Evolutionary conservation across 129 eudicot genomes (phyloP).

Genomic region (Artemisia argyi): DNA sequence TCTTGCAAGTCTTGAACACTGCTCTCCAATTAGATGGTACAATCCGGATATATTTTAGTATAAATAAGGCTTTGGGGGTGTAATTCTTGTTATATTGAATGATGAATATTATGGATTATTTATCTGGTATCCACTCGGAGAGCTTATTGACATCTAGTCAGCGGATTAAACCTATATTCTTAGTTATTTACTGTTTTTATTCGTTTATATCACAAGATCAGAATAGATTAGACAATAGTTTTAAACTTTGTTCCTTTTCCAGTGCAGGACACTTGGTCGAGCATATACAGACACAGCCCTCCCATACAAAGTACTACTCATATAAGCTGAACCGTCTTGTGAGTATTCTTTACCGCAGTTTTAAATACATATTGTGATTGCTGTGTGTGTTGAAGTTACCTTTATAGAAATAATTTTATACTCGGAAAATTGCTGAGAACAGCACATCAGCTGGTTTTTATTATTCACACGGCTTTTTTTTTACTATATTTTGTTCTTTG

Average conservation of each 20-base stretch:
- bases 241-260: conserved; percentile 17
- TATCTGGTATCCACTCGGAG: no score
- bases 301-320: conserved; percentile 66
- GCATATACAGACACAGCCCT: conserved; percentile 64
- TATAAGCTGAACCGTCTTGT: conserved; percentile 81
- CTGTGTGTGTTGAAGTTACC: neutral
- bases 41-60: no score
- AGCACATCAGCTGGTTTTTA: neutral
- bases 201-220: no score
- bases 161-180: no score
- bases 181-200: no score
- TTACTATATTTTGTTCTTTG: neutral
- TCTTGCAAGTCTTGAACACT: no score
- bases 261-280: conserved; percentile 82
- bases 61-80: no score
- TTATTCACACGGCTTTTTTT: neutral
- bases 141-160: no score
- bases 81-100: no score
- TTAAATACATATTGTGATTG: neutral
- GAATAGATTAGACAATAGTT: no score
- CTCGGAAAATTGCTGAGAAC: neutral
- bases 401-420: neutral
- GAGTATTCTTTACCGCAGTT: conserved; percentile 20
- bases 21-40: no score
- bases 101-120: no score